Evolutionary conservation across 1,284 basidiomycete genomes (phyloP), one percentile per base, ranked within the genome.

Genomic region (Vanrija humicola): DNA sequence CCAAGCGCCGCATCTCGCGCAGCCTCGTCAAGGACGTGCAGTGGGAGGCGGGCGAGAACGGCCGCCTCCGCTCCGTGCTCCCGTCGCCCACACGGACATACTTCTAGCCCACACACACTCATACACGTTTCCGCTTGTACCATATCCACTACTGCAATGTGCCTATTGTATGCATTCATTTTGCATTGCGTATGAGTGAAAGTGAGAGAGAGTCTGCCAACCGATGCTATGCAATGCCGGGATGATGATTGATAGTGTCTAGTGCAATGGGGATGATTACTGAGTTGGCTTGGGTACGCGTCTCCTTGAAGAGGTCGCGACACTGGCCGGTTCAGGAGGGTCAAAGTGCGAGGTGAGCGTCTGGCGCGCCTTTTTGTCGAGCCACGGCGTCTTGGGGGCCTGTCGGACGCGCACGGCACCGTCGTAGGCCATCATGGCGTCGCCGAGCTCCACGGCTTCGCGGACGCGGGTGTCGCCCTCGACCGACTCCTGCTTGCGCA

Each of bases 31-130:
- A 66, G 49, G 70, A 74, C 23, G 67, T 74, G 16, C 61, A 68
- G 43, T 74, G 72, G 70, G 64, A 69, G 44, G 58, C 64, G 6
- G 72, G 70, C 47, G 69, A 70, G 58, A 72, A 68, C 52, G 70
- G 69, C 18, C 54, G 56, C 21, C 51, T 70, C 21, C 55, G 50
- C 48, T 63, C 58, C 12, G 56, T 68, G 3, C 42, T 64, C 34
- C 54, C 63, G 6, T 34, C 34, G 34, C 34, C 34, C 14, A 34
- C 34, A 34, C 34, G 34, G 12, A 34, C 34, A 12, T 34, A 34
- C 34, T 34, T 34, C 34, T 34, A 34, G 34, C 34, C 58, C 9
- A 34, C 34, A 34, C 34, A 34, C 34, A 34, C 34, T 34, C 34
- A 34, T 34, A 34, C 14, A 34, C 34, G 34, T 34, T 34, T 34